Base-by-base conservation (phyloP, 2,329 filamentous ascomycete genomes). In the Colletotrichum sp. region DNA sequence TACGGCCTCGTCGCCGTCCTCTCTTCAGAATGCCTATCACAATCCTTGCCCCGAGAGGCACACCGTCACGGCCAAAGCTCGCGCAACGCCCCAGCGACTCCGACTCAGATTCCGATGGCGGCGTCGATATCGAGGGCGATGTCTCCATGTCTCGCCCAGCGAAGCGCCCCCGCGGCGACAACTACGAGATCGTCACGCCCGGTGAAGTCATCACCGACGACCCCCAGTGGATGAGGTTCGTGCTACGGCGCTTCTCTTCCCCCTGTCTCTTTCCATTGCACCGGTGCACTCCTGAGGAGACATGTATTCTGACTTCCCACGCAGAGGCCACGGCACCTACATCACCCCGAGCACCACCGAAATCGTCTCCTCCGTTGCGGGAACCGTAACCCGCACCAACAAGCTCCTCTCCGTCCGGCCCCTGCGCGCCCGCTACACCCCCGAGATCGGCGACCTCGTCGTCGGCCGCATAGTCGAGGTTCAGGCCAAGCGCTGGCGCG, bases 401-500 rank as follows among this genome's bases (percentile, higher is more conserved):
- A 98, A 98, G 85, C 93, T 99, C 64, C 93, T 99, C 78, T 98
- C 95, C 3, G 94, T 99, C 73, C 93, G 94, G 3, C 96, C 97
- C 8, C 90, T 99, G 5, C 95, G 96, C 77, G 96, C 97, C 22
- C 94, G 97, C 77, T 99, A 99, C 87, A 95, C 93, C 3, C 97
- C 97, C 36, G 96, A 98, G 85, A 98, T 99, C 76, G 97, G 97
- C 80, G 97, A 99, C 85, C 90, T 99, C 6, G 95, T 99, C 4
- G 93, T 99, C 16, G 97, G 97, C 48, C 92, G 97, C 77, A 98
- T 99, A 80, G 93, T 97, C 78, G 95, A 97, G 85, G 97, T 99
- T n/a, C 96, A 98, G 85, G 93, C 94, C 43, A 93, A 93, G 84
- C 92, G 96, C 67, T 99, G 97, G 97, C 95, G 95, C 80, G 96